These are phyloP conservation scores for Lomentospora prolificans DNA, from an alignment of 2,329 filamentous ascomycete species.

Conservation along the genomic window DNA sequence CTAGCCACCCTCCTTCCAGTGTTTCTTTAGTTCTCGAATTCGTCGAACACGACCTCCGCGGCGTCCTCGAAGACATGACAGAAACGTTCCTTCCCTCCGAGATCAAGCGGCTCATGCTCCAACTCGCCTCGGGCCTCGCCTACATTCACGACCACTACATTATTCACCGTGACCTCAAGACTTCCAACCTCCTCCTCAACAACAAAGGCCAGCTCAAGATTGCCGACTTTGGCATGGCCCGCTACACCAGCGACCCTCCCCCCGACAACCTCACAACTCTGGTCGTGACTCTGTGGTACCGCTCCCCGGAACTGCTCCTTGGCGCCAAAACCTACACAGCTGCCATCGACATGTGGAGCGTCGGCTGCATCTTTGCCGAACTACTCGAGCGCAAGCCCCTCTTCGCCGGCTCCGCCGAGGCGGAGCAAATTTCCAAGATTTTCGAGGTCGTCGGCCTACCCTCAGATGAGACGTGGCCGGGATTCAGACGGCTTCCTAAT, in stretches of 20 bases:
- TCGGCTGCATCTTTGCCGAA: conserved; percentile 94
- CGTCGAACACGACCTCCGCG: conserved; percentile 92
- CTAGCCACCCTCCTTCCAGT: conserved; percentile 32
- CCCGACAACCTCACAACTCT: conserved; percentile 73
- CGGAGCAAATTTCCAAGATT: conserved; percentile 78
- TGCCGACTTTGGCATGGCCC: conserved; percentile 96
- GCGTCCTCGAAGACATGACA: conserved; percentile 84
- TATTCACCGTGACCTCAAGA: conserved; percentile 87
- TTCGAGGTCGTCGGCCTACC: conserved; percentile 86
- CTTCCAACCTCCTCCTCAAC: conserved; percentile 86
- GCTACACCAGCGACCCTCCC: conserved; percentile 72
- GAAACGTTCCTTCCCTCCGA: conserved; percentile 90
- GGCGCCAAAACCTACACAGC: conserved; percentile 66
- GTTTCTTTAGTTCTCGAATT: conserved; percentile 96
- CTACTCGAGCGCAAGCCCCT: conserved; percentile 74
- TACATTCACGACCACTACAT: conserved; percentile 89
- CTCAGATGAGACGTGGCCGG: conserved; percentile 73
- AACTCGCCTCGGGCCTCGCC: conserved; percentile 68
- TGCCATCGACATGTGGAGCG: conserved; percentile 87
- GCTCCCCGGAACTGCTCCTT: conserved; percentile 79
- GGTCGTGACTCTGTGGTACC: conserved; percentile 96
- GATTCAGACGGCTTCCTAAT: conserved; percentile 79
- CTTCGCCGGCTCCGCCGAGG: conserved; percentile 83
- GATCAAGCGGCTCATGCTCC: conserved; percentile 78
- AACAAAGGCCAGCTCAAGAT: conserved; percentile 93